Conservation (phyloP, 176 grass and related monocot genomes). For the Canna indica region DNA sequence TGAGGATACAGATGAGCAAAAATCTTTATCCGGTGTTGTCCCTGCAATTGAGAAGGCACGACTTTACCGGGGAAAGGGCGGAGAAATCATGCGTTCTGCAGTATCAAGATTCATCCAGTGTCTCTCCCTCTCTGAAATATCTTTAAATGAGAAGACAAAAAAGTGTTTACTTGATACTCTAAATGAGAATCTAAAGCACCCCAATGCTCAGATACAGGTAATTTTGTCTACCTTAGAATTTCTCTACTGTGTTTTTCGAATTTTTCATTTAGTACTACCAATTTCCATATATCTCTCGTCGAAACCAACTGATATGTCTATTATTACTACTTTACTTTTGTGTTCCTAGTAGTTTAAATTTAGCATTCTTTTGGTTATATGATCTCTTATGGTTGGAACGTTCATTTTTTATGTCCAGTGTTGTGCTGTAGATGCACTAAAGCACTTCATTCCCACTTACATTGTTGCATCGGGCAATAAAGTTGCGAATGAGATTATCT, state of each 20-base stretch:
- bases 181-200: conserved; percentile 93
- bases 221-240: background rate
- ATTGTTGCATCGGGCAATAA: conserved; percentile 66
- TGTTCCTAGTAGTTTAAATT: background rate
- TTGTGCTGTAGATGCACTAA: conserved; percentile 72
- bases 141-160: conserved; percentile 84
- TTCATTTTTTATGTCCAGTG: conserved; percentile 36
- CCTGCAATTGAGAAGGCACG: conserved; percentile 88
- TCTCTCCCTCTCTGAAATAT: conserved; percentile 59
- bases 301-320: background rate
- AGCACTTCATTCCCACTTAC: conserved; percentile 77
- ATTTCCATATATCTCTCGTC: no score
- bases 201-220: conserved; percentile 97
- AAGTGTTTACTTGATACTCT: conserved; percentile 75
- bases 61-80: conserved; percentile 95
- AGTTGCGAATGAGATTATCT: conserved; percentile 34
- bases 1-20: conserved; percentile 51
- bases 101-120: conserved; percentile 93
- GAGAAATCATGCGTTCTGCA: conserved; percentile 87
- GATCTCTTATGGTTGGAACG: background rate
- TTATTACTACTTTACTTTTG: background rate
- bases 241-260: background rate
- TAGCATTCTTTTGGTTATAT: conserved; percentile 4
- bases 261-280: no score
- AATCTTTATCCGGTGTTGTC: conserved; percentile 66